Conservation (phyloP, 208 protist species). For the Borovskyia barvae region DNA sequence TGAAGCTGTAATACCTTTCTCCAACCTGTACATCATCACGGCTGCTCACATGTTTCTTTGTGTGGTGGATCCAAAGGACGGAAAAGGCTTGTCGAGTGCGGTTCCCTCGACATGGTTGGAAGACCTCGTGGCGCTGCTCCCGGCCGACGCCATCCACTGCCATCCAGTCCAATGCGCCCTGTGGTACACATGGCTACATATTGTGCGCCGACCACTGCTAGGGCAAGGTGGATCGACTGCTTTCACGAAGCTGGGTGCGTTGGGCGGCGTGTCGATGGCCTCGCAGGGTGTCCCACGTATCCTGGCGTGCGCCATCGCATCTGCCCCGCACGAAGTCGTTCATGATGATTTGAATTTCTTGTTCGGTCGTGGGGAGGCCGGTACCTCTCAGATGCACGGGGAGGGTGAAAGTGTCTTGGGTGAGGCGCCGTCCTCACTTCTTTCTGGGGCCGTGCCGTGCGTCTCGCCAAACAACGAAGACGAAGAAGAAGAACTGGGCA, state of each 20-base stretch:
- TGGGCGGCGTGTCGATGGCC: too few species aligned
- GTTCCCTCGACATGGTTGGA: slow-evolving; percentile 42
- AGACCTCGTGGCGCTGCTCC: slow-evolving; percentile 38
- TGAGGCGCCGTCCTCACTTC: too few species aligned
- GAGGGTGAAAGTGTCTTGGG: neutral
- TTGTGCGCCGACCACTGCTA: too few species aligned
- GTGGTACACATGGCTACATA: slow-evolving; percentile 55
- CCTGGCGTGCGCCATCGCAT: too few species aligned
- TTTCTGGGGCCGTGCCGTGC: too few species aligned
- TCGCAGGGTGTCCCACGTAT: too few species aligned
- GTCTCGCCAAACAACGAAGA: slow-evolving; percentile 1
- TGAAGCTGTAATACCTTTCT: too few species aligned
- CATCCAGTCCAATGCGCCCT: slow-evolving; percentile 53
- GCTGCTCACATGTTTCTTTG: slow-evolving; percentile 68
- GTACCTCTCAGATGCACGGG: too few species aligned
- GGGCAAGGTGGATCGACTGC: too few species aligned
- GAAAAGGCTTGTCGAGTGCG: slow-evolving; percentile 4
- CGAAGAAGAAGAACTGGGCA: slow-evolving; percentile 9
- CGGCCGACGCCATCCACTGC: slow-evolving; percentile 12
- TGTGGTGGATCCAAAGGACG: slow-evolving; percentile 31
- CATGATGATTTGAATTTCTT: too few species aligned
- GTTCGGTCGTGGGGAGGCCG: too few species aligned
- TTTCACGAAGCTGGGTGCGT: neutral
- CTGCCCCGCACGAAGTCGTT: too few species aligned
- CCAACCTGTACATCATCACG: slow-evolving; percentile 51